These are phyloP conservation scores for Hamamelis virginiana DNA, from an alignment of 164 flowering plant species.

Conservation along the genomic window DNA sequence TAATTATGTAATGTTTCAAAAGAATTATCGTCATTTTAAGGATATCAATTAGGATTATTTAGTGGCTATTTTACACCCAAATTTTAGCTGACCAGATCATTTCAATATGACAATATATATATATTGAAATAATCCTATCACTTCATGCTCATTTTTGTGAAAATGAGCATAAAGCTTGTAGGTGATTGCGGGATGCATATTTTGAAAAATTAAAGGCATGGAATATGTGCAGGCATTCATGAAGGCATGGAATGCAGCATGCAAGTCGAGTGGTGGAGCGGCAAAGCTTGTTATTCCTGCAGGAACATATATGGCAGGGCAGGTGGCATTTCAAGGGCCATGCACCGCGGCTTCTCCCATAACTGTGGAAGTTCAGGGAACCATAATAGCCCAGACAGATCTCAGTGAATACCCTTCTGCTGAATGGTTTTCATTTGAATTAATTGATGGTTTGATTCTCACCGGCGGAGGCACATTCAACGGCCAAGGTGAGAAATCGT, in stretches of 20 bases:
- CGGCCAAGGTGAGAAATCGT: constrained; percentile 37
- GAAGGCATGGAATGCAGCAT: constrained; percentile 47
- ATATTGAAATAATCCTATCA: too few species aligned
- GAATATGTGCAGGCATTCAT: constrained; percentile 44
- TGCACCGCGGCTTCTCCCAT: constrained; percentile 37
- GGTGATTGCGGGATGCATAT: too few species aligned
- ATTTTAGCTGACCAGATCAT: too few species aligned
- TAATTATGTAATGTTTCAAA: too few species aligned
- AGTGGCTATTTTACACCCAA: too few species aligned
- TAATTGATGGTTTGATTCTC: constrained; percentile 29
- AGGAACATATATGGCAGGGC: constrained; percentile 38
- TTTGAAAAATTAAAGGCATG: too few species aligned
- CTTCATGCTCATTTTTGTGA: too few species aligned
- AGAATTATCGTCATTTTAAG: too few species aligned
- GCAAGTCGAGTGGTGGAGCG: constrained; percentile 15
- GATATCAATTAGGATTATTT: too few species aligned
- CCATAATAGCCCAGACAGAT: constrained; percentile 33
- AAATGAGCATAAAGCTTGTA: too few species aligned
- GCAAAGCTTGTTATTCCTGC: constrained; percentile 43
- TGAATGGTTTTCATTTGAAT: constrained; percentile 41
- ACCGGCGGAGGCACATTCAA: constrained; percentile 58
- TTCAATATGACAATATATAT: too few species aligned
- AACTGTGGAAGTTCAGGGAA: constrained; percentile 46
- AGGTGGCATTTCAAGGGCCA: constrained; percentile 45
- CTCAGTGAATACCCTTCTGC: constrained; percentile 26